Evolutionary conservation across 1,139 yeast genomes (phyloP).

Genomic region (Hanseniaspora sp.): DNA sequence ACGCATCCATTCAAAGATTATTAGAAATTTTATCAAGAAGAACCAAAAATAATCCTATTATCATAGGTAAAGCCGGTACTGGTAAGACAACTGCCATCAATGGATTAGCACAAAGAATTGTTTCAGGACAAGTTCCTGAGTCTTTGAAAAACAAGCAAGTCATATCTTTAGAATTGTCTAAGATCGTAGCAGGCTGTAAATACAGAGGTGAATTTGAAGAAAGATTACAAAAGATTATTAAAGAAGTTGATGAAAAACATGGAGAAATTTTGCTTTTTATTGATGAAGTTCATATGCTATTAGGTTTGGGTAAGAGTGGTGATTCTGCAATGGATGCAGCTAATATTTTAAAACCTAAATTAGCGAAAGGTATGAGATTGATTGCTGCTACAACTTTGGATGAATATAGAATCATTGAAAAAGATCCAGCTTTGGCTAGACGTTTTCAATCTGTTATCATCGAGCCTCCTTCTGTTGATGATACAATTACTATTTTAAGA

Average conservation of each 20-base stretch:
- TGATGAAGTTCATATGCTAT: conserved; percentile 81
- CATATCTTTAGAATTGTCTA: conserved; percentile 75
- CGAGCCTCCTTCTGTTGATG: conserved; percentile 85
- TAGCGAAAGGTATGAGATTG: conserved; percentile 90
- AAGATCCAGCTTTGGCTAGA: conserved; percentile 84
- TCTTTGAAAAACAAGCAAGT: conserved; percentile 76
- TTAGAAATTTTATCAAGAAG: conserved; percentile 84
- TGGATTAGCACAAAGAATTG: conserved; percentile 86
- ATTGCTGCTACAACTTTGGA: conserved; percentile 94
- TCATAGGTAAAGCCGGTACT: conserved; percentile 93
- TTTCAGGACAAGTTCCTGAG: conserved; percentile 88
- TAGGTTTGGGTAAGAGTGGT: conserved; percentile 78
- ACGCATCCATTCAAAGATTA: conserved; percentile 85
- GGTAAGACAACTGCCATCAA: conserved; percentile 96
- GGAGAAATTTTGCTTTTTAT: conserved; percentile 75
- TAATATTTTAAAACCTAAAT: conserved; percentile 80
- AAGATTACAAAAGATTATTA: conserved; percentile 68
- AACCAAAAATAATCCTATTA: conserved; percentile 87
- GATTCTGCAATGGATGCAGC: conserved; percentile 97
- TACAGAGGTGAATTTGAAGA: conserved; percentile 94
- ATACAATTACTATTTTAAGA: conserved; percentile 80
- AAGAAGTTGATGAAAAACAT: conserved; percentile 73
- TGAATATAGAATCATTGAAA: conserved; percentile 81
- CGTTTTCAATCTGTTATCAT: conserved; percentile 83
- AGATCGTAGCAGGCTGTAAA: conserved; percentile 86